These are phyloP conservation scores for Thraustochytrium sp. DNA, from an alignment of 352 stramenopile species.

Conservation along the genomic window DNA sequence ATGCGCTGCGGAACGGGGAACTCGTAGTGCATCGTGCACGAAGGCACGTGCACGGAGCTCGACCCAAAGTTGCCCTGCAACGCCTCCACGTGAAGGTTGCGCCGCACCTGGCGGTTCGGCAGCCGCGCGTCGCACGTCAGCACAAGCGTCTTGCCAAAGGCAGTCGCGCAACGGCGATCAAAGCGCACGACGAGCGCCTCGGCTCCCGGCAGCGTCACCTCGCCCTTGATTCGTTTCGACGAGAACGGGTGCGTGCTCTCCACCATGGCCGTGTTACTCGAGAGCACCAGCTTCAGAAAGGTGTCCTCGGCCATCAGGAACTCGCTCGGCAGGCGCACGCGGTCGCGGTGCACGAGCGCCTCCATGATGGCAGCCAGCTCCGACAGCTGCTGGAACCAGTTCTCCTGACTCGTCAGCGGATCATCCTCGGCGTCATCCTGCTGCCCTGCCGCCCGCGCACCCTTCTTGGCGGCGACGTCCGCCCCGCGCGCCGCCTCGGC, in stretches of 20 bases:
- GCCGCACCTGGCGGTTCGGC: neutral
- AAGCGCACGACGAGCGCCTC: conserved; percentile 37
- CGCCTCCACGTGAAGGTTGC: conserved; percentile 15
- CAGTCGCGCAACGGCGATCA: conserved; percentile 19
- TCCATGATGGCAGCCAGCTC: conserved; percentile 43
- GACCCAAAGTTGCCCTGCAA: conserved; percentile 30
- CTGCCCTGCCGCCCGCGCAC: neutral
- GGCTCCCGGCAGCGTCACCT: conserved; percentile 25
- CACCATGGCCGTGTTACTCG: conserved; percentile 16
- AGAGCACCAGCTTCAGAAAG: conserved; percentile 34
- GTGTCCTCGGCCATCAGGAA: conserved; percentile 42
- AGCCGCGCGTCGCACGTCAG: neutral
- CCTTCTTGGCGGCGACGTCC: neutral
- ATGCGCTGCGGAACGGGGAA: conserved; percentile 28
- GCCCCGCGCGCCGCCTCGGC: neutral
- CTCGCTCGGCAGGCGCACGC: conserved; percentile 26
- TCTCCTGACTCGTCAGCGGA: conserved; percentile 25
- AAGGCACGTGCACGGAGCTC: conserved; percentile 5
- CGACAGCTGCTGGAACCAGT: conserved; percentile 40
- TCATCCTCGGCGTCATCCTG: neutral
- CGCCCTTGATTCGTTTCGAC: conserved; percentile 11
- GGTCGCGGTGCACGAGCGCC: conserved; percentile 19
- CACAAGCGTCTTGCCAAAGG: conserved; percentile 31
- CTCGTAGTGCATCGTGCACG: conserved; percentile 37
- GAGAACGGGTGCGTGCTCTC: conserved; percentile 12